These are phyloP conservation scores for Globisporangium irregulare DNA, from an alignment of 352 stramenopile species.

Conservation along the genomic window DNA sequence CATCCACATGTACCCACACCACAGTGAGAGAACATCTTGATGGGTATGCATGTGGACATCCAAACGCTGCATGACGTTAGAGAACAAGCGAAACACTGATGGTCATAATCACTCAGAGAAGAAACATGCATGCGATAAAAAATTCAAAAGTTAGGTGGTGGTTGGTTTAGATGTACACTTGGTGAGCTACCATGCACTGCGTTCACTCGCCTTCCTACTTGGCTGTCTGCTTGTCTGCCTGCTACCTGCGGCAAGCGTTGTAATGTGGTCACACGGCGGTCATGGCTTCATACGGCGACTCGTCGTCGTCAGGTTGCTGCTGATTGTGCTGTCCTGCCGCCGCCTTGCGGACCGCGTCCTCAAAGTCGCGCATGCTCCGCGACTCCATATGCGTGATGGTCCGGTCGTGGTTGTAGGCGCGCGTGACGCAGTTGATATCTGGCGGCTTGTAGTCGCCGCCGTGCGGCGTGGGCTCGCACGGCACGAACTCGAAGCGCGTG, in stretches of 20 bases:
- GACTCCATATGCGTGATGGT: conserved; percentile 69
- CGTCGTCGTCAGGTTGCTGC: neutral
- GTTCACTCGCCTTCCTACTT: neutral
- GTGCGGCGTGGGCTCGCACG: conserved; percentile 34
- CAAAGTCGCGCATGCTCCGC: conserved; percentile 76
- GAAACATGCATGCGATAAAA: neutral
- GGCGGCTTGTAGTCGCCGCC: conserved; percentile 33
- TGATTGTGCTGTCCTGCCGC: neutral
- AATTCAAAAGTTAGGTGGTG: neutral
- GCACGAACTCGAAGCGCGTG: conserved; percentile 73
- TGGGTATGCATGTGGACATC: neutral
- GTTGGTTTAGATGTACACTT: neutral
- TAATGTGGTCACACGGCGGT: neutral
- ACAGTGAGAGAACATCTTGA: neutral
- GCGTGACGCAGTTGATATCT: conserved; percentile 73
- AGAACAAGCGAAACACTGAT: neutral
- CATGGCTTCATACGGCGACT: neutral
- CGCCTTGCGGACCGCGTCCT: conserved; percentile 42
- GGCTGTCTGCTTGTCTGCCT: neutral
- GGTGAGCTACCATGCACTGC: neutral
- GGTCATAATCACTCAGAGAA: neutral
- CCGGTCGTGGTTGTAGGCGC: conserved; percentile 70
- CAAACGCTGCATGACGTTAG: neutral
- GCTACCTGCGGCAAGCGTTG: neutral
- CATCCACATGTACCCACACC: neutral